Conservation (phyloP, 164 flowering plant genomes). For the Kingdonia uniflora region DNA sequence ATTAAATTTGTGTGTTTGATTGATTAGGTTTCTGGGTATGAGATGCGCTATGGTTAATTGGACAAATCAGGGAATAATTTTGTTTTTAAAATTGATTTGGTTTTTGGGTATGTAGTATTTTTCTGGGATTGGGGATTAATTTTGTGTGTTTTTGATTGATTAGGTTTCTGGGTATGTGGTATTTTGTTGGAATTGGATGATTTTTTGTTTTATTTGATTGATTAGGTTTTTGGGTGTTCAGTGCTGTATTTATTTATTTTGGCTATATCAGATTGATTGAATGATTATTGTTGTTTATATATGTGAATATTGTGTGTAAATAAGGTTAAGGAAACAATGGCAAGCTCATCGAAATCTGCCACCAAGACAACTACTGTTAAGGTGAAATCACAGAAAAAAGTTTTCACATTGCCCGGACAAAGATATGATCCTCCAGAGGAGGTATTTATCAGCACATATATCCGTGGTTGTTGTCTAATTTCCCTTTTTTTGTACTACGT, state of each 20-base stretch:
- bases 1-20: conserved; percentile 1
- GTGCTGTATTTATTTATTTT: no score
- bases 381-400: conserved; percentile 58
- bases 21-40: conserved; percentile 3
- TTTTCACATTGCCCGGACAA: conserved; percentile 74
- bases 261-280: conserved; percentile 1
- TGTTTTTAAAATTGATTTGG: background rate
- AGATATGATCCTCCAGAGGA: conserved; percentile 87
- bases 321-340: conserved; percentile 46
- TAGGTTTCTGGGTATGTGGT: no score
- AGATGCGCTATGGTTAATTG: background rate
- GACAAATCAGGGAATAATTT: no score
- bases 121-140: no score
- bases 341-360: conserved; percentile 46
- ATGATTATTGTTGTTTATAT: background rate
- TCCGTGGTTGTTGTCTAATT: no score
- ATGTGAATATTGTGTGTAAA: conserved; percentile 12
- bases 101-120: background rate
- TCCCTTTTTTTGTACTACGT: background rate
- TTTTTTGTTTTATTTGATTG: no score
- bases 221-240: no score
- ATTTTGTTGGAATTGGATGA: no score
- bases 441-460: conserved; percentile 31
- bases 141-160: no score
- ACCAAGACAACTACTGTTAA: conserved; percentile 37